A percentile compares a stretch with the other conserved stretches of the same genome.
Conservation (phyloP, 768 basidiomycete genomes). For the Scleroderma citrinum region DNA sequence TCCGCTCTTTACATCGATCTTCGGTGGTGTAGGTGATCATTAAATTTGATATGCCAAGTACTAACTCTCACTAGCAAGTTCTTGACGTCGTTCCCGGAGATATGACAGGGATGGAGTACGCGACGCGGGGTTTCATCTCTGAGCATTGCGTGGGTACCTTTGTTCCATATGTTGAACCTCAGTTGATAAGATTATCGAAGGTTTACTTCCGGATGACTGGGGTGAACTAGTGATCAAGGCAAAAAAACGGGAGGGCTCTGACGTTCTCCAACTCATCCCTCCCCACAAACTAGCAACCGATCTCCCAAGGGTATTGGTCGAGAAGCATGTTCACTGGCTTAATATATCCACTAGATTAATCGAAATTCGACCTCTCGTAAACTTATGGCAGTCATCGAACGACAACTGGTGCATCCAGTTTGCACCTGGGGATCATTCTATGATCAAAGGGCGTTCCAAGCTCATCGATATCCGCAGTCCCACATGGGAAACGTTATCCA, state of each 20-base stretch:
- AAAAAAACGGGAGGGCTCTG: neutral
- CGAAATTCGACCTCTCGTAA: constrained; percentile 23
- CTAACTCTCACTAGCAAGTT: neutral
- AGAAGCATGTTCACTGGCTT: constrained; percentile 26
- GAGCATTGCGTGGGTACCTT: constrained; percentile 5
- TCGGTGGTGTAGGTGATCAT: too few relatives aligned
- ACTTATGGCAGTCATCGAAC: constrained; percentile 18
- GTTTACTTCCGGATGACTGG: too few relatives aligned
- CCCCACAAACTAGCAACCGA: constrained; percentile 16
- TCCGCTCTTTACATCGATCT: constrained; percentile 3
- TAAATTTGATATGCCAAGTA: constrained; percentile 1
- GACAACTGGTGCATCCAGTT: constrained; percentile 24
- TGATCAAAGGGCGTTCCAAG: constrained; percentile 1
- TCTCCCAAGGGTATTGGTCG: constrained; percentile 19
- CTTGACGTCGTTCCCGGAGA: constrained; percentile 14
- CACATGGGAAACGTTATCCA: constrained; percentile 22
- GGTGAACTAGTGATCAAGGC: constrained; percentile 17
- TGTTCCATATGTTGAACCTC: constrained; percentile 21
- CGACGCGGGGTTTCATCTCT: constrained; percentile 10
- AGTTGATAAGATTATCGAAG: neutral
- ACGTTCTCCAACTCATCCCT: constrained; percentile 20
- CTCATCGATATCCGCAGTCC: constrained; percentile 25
- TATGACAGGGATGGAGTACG: constrained; percentile 22
- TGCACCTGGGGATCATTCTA: constrained; percentile 5
- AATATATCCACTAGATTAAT: constrained; percentile 17